Evolutionary conservation across 2,329 filamentous ascomycete species (phyloP), one percentile per base, ranked within the genome.

Genomic region (Phoma sp.): DNA sequence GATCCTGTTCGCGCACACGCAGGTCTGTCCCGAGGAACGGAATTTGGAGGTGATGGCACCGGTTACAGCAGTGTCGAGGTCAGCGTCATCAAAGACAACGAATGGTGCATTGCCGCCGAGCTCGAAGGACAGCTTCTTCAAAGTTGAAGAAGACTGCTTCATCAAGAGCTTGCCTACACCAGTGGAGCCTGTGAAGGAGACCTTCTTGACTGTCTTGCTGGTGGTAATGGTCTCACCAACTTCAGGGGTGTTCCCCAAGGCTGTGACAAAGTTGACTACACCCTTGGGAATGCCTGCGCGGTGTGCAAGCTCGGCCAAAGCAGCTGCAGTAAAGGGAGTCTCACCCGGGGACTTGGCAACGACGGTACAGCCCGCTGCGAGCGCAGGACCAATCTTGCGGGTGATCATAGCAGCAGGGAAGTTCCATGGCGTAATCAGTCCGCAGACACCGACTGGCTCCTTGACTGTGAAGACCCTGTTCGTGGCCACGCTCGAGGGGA

Each of bases 61-160:
- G 0, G 86, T 79, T 1, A 98, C 92, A 2, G 95, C 95, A 4
- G 81, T 79, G 54, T 97, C 93, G 17, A 98, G 78, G 71, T 98
- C 91, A 17, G 93, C 91, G 69, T 98, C 93, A 69, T 98, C 92
- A 70, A 98, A 98, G 28, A 98, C 92, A 62, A 98, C 97, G 73
- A 97, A 96, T 1, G 93, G 93, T 0, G 93, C 91, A 74, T 98
- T 98, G 40, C 93, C 95, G 48, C 93, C 93, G 1, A 98, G 88
- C 74, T 98, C 93, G 74, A 96, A 90, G 0, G 91, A 95, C 1
- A 91, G 80, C 72, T 91, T 91, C 83, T 98, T 98, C 23, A 92
- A 79, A 0, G 92, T 96, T 33, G 85, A 83, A 0, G 92, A 86
- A 10, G 89, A 88, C 76, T 97, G 93, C 79, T 90, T 90, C 92